A percentile compares a stretch with the other conserved stretches of the same genome.
Evolutionary conservation across 768 basidiomycete species (phyloP).

Genomic region (Pholiota molesta): DNA sequence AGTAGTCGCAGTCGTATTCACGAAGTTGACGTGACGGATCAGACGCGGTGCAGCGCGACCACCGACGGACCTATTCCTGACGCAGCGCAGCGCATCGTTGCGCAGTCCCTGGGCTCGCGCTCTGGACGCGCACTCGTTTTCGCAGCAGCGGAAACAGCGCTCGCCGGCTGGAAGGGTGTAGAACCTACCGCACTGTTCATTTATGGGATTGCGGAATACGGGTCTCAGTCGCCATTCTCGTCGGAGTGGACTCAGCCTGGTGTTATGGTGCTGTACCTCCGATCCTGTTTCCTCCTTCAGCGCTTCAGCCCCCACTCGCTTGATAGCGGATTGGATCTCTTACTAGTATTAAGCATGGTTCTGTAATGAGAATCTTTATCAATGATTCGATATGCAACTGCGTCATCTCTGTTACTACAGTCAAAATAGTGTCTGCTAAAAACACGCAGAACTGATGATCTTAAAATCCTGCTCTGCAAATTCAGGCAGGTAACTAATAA

Average conservation of each 20-base stretch:
- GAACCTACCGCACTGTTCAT: background rate
- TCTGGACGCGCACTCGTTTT: background rate
- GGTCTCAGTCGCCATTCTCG: background rate
- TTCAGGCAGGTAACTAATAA: background rate
- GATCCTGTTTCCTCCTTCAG: background rate
- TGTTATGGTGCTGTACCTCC: background rate
- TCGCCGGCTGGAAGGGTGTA: background rate
- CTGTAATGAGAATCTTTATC: background rate
- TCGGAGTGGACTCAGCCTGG: background rate
- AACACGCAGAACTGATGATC: too few relatives aligned
- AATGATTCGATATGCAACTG: too few relatives aligned
- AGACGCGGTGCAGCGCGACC: too few relatives aligned
- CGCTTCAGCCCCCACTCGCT: background rate
- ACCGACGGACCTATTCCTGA: background rate
- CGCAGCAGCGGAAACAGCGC: background rate
- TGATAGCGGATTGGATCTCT: background rate
- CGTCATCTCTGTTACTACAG: too few relatives aligned
- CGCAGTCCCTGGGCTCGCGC: background rate
- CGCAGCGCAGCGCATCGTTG: background rate
- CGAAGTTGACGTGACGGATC: background rate
- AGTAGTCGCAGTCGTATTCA: background rate
- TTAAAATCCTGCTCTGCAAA: background rate
- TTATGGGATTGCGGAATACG: background rate
- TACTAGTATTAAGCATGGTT: background rate
- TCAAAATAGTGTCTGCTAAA: too few relatives aligned